These are phyloP conservation scores for Drechslerella stenobrocha DNA, from an alignment of 2,329 filamentous ascomycete genomes.

Conservation along the genomic window DNA sequence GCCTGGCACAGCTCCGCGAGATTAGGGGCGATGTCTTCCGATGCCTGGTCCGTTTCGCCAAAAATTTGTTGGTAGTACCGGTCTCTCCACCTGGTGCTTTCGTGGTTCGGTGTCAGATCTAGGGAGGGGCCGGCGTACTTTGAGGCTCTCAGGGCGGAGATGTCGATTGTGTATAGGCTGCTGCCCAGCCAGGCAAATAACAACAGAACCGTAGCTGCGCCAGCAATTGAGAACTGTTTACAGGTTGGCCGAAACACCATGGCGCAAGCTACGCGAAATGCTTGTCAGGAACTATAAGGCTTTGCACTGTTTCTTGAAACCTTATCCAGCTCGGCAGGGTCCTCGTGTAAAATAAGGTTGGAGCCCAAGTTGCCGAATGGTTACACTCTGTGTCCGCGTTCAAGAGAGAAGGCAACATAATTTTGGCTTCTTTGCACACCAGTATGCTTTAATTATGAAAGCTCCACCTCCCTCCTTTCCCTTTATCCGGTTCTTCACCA, in stretches of 20 bases:
- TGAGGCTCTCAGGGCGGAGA: background rate
- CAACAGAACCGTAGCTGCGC: background rate
- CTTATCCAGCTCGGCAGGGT: too few relatives aligned
- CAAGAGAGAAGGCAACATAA: background rate
- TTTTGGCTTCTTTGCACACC: too few relatives aligned
- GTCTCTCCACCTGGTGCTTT: constrained; percentile 21
- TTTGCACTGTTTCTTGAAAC: background rate
- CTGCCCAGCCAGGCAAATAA: background rate
- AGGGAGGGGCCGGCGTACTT: background rate
- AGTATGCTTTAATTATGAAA: too few relatives aligned
- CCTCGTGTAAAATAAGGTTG: too few relatives aligned
- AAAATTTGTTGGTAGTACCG: constrained; percentile 26
- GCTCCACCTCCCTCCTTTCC: too few relatives aligned
- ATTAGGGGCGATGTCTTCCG: constrained; percentile 19
- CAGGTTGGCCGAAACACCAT: background rate
- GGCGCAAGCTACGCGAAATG: background rate
- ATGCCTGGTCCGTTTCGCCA: constrained; percentile 16
- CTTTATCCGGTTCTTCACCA: too few relatives aligned
- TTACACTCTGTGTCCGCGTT: too few relatives aligned
- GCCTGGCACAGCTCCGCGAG: constrained; percentile 24
- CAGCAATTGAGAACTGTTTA: constrained; percentile 1
- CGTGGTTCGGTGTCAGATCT: background rate
- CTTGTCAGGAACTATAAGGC: background rate
- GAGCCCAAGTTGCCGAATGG: background rate
- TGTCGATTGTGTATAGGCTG: too few relatives aligned